Conservation (phyloP, 2,329 filamentous ascomycete species). For the Cercospora zeina region DNA sequence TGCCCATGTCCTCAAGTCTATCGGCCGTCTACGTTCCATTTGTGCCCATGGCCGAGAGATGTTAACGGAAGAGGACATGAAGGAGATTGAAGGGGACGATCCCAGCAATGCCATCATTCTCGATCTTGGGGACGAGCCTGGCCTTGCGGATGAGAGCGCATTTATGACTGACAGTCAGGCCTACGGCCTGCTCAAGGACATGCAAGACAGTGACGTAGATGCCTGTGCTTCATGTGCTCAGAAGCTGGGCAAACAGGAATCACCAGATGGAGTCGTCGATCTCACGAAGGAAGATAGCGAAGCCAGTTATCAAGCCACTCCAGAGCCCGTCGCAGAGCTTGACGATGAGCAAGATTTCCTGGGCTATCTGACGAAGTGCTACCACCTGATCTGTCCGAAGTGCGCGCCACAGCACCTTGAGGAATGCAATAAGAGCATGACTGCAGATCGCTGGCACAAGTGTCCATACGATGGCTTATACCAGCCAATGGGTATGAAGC, state of each 20-base stretch:
- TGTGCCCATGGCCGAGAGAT: constrained; percentile 94
- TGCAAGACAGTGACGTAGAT: constrained; percentile 78
- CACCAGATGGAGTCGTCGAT: constrained; percentile 44
- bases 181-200: constrained; percentile 80
- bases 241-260: constrained; percentile 57
- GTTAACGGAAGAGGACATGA: constrained; percentile 78
- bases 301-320: constrained; percentile 45
- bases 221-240: constrained; percentile 70
- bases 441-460: constrained; percentile 51
- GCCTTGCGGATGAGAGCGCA: constrained; percentile 55
- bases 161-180: constrained; percentile 69
- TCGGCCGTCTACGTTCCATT: constrained; percentile 82
- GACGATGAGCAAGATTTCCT: constrained; percentile 58
- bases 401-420: constrained; percentile 66
- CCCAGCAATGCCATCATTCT: constrained; percentile 83
- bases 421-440: constrained; percentile 31
- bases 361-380: constrained; percentile 82
- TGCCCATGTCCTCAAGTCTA: constrained; percentile 88
- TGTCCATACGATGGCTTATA: constrained; percentile 70
- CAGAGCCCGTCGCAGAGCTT: constrained; percentile 55
- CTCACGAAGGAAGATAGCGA: constrained; percentile 55
- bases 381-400: constrained; percentile 75
- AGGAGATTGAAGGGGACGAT: constrained; percentile 66
- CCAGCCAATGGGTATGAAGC: constrained; percentile 65
- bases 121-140: constrained; percentile 73